Evolutionary conservation across 148 eudicot species (phyloP).

Genomic region (Chenopodium berlandieri): DNA sequence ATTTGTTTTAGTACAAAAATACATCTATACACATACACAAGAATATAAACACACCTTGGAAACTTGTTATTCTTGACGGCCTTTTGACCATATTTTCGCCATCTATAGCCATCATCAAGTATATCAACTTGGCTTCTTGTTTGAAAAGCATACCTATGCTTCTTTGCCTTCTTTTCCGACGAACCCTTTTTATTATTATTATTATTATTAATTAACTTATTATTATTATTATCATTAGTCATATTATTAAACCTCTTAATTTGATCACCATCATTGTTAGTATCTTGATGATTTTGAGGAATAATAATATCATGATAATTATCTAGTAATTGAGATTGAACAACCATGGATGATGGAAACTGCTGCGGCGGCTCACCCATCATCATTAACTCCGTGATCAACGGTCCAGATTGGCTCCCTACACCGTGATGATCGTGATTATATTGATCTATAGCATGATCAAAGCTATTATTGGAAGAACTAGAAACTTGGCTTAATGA

Average conservation of each 20-base stretch:
- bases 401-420: conserved; percentile 1
- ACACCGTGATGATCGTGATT: background rate
- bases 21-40: too few species aligned
- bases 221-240: background rate
- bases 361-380: background rate
- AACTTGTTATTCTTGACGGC: conserved; percentile 57
- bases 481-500: conserved; percentile 3
- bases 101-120: conserved; percentile 72
- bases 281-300: background rate
- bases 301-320: background rate
- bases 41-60: conserved; percentile 42
- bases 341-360: background rate
- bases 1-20: background rate
- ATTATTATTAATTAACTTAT: background rate
- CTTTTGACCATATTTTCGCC: conserved; percentile 80
- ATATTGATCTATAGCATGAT: background rate
- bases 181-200: conserved; percentile 25
- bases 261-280: background rate
- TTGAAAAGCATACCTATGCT: conserved; percentile 58
- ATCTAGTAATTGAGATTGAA: conserved; percentile 9
- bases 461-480: background rate
- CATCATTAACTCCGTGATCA: conserved; percentile 14
- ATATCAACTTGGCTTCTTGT: conserved; percentile 72
- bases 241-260: background rate
- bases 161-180: conserved; percentile 36